Percentiles rank a stretch among this genome's conserved stretches.
These are phyloP conservation scores for Emergomyces africanus DNA, from an alignment of 2,329 filamentous ascomycete species.

Conservation along the genomic window DNA sequence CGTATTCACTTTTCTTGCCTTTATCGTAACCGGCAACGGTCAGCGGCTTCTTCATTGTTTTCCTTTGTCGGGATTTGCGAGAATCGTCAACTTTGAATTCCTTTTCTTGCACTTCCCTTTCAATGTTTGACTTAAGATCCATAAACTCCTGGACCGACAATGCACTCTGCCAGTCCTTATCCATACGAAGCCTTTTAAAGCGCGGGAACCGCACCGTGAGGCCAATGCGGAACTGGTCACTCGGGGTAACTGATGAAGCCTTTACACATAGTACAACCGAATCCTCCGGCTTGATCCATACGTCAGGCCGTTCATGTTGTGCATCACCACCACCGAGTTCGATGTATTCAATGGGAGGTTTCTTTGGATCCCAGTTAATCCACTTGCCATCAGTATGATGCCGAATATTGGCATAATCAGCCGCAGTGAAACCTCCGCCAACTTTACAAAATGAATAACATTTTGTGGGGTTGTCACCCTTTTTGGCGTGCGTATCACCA, in stretches of 20 bases:
- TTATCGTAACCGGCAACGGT: constrained; percentile 59
- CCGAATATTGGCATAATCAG: constrained; percentile 72
- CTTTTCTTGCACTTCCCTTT: constrained; percentile 60
- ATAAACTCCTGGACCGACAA: constrained; percentile 68
- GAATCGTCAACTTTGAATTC: constrained; percentile 58
- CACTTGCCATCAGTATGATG: constrained; percentile 87
- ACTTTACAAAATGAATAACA: constrained; percentile 96
- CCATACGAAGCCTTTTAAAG: constrained; percentile 68
- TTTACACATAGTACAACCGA: constrained; percentile 84
- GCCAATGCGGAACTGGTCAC: constrained; percentile 63
- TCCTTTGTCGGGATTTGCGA: constrained; percentile 51
- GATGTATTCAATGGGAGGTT: constrained; percentile 64
- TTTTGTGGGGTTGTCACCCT: constrained; percentile 50
- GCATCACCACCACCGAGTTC: constrained; percentile 66
- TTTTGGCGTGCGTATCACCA: constrained; percentile 52
- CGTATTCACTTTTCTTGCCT: constrained; percentile 38
- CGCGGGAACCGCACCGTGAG: constrained; percentile 82
- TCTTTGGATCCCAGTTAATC: constrained; percentile 67
- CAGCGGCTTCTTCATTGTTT: constrained; percentile 51
- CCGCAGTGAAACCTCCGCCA: constrained; percentile 76
- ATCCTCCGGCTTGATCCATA: constrained; percentile 84
- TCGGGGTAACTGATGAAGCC: constrained; percentile 62
- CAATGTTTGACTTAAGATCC: constrained; percentile 53
- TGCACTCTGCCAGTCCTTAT: constrained; percentile 72
- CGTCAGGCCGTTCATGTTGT: constrained; percentile 69